Evolutionary conservation across 2,329 filamentous ascomycete species (phyloP).

Genomic region (Aaosphaeria pasadenensis): DNA sequence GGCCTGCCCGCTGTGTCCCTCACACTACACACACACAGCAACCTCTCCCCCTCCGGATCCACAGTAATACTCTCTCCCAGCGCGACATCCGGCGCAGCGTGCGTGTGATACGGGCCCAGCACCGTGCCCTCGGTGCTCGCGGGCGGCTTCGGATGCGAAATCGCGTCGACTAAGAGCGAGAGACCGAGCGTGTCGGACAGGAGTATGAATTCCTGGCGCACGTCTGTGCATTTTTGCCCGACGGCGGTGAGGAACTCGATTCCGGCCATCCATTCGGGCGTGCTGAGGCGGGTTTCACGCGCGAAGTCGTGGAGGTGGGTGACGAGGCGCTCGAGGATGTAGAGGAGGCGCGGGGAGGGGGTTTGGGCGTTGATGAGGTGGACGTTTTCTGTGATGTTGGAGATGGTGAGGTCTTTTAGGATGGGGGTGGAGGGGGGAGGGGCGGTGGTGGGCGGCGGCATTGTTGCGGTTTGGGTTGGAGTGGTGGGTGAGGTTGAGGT

Average conservation of each 20-base stretch:
- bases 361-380: slow-evolving; percentile 72
- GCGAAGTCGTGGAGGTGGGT: slow-evolving; percentile 80
- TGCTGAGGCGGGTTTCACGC: slow-evolving; percentile 72
- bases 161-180: slow-evolving; percentile 75
- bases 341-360: slow-evolving; percentile 63
- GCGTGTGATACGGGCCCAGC: slow-evolving; percentile 79
- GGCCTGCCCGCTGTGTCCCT: slow-evolving; percentile 63
- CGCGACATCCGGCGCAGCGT: slow-evolving; percentile 61
- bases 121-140: slow-evolving; percentile 73
- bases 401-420: slow-evolving; percentile 69
- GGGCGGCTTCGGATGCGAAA: slow-evolving; percentile 77
- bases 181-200: slow-evolving; percentile 77
- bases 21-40: slow-evolving; percentile 71
- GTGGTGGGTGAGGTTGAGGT: no score
- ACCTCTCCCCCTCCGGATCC: slow-evolving; percentile 66
- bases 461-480: no score
- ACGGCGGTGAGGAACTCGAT: slow-evolving; percentile 69
- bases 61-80: slow-evolving; percentile 64
- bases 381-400: slow-evolving; percentile 78
- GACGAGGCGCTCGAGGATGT: slow-evolving; percentile 70
- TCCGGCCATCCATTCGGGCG: slow-evolving; percentile 74
- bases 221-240: slow-evolving; percentile 71
- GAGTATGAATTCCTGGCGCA: slow-evolving; percentile 80
- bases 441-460: slow-evolving; percentile 15
- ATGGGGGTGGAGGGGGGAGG: slow-evolving; percentile 46